These are phyloP conservation scores for Yueomyces sinensis DNA, from an alignment of 805 yeast genomes.

Conservation along the genomic window DNA sequence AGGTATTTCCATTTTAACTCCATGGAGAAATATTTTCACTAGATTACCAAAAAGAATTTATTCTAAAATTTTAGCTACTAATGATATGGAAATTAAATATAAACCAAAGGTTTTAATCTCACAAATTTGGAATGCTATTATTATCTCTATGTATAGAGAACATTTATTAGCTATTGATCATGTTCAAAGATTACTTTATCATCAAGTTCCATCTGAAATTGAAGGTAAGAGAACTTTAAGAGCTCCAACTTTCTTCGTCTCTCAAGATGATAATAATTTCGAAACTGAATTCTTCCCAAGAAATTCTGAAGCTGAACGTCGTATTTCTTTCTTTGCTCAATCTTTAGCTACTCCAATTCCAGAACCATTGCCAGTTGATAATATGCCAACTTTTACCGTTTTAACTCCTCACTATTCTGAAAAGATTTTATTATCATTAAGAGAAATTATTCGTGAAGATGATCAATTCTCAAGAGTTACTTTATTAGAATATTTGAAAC, in stretches of 20 bases:
- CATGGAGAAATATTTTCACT: conserved; percentile 98
- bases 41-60: conserved; percentile 97
- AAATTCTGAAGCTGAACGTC: conserved; percentile 97
- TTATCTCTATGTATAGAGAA: conserved; percentile 98
- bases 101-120: conserved; percentile 96
- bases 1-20: conserved; percentile 96
- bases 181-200: conserved; percentile 91
- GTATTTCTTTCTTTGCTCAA: conserved; percentile 98
- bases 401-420: conserved; percentile 93
- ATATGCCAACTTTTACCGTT: conserved; percentile 98
- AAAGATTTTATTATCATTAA: conserved; percentile 77
- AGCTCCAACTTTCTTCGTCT: conserved; percentile 96
- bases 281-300: conserved; percentile 94
- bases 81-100: conserved; percentile 97
- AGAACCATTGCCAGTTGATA: conserved; percentile 96
- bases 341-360: conserved; percentile 97
- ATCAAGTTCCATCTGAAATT: conserved; percentile 94
- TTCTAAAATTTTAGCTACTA: conserved; percentile 91
- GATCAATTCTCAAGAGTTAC: conserved; percentile 94
- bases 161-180: conserved; percentile 96
- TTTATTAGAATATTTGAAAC: conserved; percentile 83
- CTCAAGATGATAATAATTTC: conserved; percentile 84
- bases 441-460: conserved; percentile 94
- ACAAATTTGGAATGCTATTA: conserved; percentile 98
- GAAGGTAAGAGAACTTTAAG: conserved; percentile 96